These are phyloP conservation scores for Alisma plantagoaquatica DNA, from an alignment of 106 monocot genomes.

Conservation along the genomic window DNA sequence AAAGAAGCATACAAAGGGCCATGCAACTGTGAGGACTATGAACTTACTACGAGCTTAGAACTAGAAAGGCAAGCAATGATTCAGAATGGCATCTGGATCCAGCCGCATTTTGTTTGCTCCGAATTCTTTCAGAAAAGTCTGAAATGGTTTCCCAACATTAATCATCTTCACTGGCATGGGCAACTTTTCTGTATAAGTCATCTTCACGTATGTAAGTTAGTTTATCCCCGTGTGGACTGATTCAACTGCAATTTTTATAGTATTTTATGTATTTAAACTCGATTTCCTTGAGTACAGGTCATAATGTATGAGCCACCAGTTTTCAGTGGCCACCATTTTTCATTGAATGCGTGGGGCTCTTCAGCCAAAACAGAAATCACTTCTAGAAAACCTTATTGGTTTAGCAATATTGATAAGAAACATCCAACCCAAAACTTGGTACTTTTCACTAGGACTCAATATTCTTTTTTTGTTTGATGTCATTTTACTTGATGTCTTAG, in stretches of 20 bases:
- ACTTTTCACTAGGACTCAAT: conserved; percentile 2
- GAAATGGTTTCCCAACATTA: conserved; percentile 46
- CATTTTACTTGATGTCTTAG: background rate
- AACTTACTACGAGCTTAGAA: conserved; percentile 16
- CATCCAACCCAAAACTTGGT: conserved; percentile 42
- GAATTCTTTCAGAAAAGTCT: conserved; percentile 7
- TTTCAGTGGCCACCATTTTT: conserved; percentile 52
- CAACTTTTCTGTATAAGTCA: conserved; percentile 18
- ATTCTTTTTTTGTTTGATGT: background rate
- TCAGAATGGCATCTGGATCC: conserved; percentile 43
- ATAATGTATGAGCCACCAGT: conserved; percentile 54
- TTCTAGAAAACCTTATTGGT: conserved; percentile 53
- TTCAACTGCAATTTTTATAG: background rate
- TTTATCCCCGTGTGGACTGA: background rate
- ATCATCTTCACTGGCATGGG: conserved; percentile 50
- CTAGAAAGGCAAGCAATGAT: conserved; percentile 18
- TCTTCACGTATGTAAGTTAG: conserved; percentile 91
- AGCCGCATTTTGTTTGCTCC: conserved; percentile 9
- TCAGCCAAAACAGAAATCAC: conserved; percentile 2
- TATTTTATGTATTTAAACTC: background rate
- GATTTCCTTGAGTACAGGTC: conserved; percentile 35
- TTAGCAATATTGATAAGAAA: conserved; percentile 36
- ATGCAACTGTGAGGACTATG: conserved; percentile 25
- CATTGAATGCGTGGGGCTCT: conserved; percentile 41
- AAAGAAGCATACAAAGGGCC: background rate